Evolutionary conservation across 768 basidiomycete genomes (phyloP), one percentile per base, ranked within the genome.

Genomic region (Boletus sp.): DNA sequence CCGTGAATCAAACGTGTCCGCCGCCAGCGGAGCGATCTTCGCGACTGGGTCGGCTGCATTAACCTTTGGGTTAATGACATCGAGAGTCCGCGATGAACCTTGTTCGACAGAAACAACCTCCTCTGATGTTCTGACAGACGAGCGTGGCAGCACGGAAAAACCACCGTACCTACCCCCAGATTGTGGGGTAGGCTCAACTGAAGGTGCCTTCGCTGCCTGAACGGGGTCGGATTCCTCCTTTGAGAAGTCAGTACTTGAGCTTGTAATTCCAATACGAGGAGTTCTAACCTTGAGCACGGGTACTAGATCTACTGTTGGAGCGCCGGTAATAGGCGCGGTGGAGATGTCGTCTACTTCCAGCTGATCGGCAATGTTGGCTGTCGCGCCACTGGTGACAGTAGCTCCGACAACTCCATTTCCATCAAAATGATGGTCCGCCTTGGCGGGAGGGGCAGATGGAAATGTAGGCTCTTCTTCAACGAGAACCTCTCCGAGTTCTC

Each of bases 401-500:
- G 60, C 60, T 47, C 52, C 54, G 43, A 59, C 57, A 46, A 48
- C 53, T 38, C 9, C 43, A 39, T 56, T 56, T 50, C 14, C 47
- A 51, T 74, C 70, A n/a, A 58, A 51, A 46, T 66, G 73, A 54
- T 66, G 65, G 54, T 66, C 67, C 25, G 65, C 61, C 47, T 69
- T 66, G 4, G 69, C 60, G 5, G 71, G 69, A n/a, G 47, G 27
- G 39, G 59, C 33, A 35, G 50, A 27, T 40, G 53, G 45, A 54
- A 50, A 9, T 53, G 59, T 39, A 23, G 58, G 49, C n/a, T 75
- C 76, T 59, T 80, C 82, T 64, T 88, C 86, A 21, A 75, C 69
- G 32, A 88, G 60, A 15, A 83, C 72, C 64, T 89, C 88, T 10
- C 88, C 88, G 79, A 87, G 77, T 72, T 90, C 88, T 17, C 85